Evolutionary conservation across 441 rosid genomes (phyloP).

Genomic region (Gossypium aridum): DNA sequence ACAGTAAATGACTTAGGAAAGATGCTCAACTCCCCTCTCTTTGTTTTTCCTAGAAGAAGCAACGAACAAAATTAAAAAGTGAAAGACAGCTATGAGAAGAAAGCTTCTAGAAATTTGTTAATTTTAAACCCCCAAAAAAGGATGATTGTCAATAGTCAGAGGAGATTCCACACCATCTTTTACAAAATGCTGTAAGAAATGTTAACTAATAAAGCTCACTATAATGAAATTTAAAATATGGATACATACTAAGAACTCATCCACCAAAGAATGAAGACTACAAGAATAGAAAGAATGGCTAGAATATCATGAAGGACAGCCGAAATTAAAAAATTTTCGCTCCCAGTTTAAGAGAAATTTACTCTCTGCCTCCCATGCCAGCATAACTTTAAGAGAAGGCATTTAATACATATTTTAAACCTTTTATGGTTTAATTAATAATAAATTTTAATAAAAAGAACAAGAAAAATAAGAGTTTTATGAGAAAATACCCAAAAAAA

Average conservation of each 20-base stretch:
- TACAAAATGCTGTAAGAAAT: not conserved
- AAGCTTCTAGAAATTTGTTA: not conserved
- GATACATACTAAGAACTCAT: not conserved
- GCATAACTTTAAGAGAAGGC: not conserved
- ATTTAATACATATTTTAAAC: not conserved
- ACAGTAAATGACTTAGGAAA: constrained; percentile 51
- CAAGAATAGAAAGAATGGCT: not conserved
- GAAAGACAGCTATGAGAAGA: not conserved
- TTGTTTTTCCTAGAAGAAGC: constrained; percentile 57
- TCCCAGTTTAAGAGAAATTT: not conserved
- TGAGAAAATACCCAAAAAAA: not conserved
- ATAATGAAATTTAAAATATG: not conserved
- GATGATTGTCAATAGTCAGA: not conserved
- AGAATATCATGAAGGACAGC: not conserved
- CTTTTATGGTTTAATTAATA: not conserved
- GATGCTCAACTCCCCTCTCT: constrained; percentile 79
- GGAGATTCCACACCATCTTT: not conserved
- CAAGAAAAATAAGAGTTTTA: not conserved
- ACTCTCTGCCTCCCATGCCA: not conserved
- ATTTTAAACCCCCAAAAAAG: not conserved
- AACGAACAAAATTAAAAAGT: not conserved
- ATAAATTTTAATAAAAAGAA: not conserved
- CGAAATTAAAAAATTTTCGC: not conserved
- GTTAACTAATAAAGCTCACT: not conserved
- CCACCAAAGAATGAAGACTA: not conserved